Percentiles rank a stretch among this genome's conserved stretches.
Conservation (phyloP, 2,329 filamentous ascomycete genomes). For the Hypoxylon sp. region DNA sequence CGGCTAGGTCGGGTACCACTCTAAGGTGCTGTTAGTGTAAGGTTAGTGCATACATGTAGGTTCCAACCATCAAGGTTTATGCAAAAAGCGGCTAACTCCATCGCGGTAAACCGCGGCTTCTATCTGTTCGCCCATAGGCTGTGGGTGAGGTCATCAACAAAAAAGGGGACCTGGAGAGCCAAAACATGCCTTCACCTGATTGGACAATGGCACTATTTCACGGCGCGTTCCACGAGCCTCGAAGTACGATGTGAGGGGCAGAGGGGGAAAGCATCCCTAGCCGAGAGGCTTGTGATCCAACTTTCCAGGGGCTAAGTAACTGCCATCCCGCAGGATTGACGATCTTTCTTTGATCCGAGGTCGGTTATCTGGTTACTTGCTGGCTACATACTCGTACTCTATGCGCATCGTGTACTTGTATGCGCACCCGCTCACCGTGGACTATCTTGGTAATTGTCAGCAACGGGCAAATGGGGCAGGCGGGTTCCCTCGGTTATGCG, state of each 20-base stretch:
- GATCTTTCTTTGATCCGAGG: conserved; percentile 29
- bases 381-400: conserved; percentile 2
- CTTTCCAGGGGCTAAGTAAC: conserved; percentile 12
- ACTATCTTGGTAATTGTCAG: conserved; percentile 13
- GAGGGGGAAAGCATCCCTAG: not conserved
- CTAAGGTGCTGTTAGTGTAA: not conserved
- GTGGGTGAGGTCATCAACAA: conserved; percentile 5
- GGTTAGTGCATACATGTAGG: not conserved
- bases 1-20: not conserved
- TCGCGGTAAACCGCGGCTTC: conserved; percentile 23
- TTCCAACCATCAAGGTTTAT: not conserved
- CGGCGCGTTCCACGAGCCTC: not conserved
- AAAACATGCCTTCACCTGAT: conserved; percentile 1
- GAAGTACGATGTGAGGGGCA: conserved; percentile 3
- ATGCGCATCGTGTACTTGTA: not conserved
- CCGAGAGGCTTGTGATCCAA: conserved; percentile 1
- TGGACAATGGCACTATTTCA: conserved; percentile 26
- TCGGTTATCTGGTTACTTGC: conserved; percentile 27
- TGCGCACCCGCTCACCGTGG: not conserved
- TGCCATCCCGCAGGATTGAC: not conserved
- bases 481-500: conserved; percentile 53
- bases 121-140: not conserved
- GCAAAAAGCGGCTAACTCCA: not conserved
- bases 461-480: conserved; percentile 26
- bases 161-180: not conserved